Evolutionary conservation across 805 yeast genomes (phyloP).

Genomic region (Wickerhamiella allomyrinae): DNA sequence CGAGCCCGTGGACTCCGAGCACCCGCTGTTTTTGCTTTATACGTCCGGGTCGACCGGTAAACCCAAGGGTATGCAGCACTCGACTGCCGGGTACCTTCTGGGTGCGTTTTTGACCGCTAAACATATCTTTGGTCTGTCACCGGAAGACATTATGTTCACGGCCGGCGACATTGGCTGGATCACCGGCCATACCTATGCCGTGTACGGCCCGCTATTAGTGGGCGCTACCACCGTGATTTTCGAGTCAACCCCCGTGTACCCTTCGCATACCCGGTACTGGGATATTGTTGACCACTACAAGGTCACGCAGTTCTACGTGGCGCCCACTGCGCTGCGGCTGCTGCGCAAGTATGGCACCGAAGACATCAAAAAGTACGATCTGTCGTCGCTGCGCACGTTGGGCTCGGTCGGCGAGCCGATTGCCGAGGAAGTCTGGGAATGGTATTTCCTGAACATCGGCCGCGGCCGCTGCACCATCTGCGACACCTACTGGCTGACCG

Average conservation of each 20-base stretch:
- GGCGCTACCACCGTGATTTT: slow-evolving; percentile 90
- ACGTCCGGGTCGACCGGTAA: slow-evolving; percentile 98
- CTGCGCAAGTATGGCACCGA: slow-evolving; percentile 81
- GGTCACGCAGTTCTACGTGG: slow-evolving; percentile 94
- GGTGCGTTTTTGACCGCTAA: slow-evolving; percentile 87
- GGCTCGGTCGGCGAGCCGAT: slow-evolving; percentile 99
- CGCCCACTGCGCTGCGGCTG: slow-evolving; percentile 93
- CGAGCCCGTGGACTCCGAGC: slow-evolving; percentile 76
- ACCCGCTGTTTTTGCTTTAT: slow-evolving; percentile 87
- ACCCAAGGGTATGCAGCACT: slow-evolving; percentile 95
- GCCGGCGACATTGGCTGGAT: slow-evolving; percentile 99
- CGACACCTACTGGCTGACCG: slow-evolving; percentile 99
- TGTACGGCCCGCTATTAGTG: slow-evolving; percentile 78
- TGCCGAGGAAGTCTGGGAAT: slow-evolving; percentile 96
- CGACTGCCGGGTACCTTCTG: slow-evolving; percentile 85
- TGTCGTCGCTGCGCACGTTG: slow-evolving; percentile 73
- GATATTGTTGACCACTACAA: slow-evolving; percentile 81
- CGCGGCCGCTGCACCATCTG: slow-evolving; percentile 76
- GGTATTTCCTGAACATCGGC: slow-evolving; percentile 92
- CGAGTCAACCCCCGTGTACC: slow-evolving; percentile 97
- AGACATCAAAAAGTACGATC: slow-evolving; percentile 67
- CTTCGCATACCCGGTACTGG: slow-evolving; percentile 92
- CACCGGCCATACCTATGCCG: slow-evolving; percentile 92
- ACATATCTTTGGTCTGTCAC: slow-evolving; percentile 86
- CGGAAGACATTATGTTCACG: slow-evolving; percentile 77